Evolutionary conservation across 2,329 filamentous ascomycete species (phyloP).

Genomic region (Xylaria polymorpha): DNA sequence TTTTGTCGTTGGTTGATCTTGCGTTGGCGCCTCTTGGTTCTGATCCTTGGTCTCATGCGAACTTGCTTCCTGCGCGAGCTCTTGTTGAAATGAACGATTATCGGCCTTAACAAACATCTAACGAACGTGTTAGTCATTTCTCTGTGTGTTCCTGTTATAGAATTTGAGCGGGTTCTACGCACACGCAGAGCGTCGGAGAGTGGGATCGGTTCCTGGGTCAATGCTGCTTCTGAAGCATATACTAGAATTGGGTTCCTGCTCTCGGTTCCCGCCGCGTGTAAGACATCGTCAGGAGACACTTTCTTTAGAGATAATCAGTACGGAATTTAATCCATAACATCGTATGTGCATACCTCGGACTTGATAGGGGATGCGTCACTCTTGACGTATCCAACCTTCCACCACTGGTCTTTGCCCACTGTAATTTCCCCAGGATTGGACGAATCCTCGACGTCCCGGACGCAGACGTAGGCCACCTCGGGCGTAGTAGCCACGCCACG

Average conservation of each 20-base stretch:
- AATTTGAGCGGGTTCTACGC: conserved; percentile 28
- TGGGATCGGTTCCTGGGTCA: conserved; percentile 51
- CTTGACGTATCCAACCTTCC: conserved; percentile 61
- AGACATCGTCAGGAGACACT: conserved; percentile 58
- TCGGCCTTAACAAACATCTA: conserved; percentile 63
- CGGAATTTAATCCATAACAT: not conserved
- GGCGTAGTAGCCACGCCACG: conserved; percentile 62
- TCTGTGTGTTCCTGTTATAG: not conserved
- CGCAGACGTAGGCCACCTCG: conserved; percentile 64
- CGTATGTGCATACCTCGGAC: conserved; percentile 58
- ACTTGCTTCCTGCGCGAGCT: conserved; percentile 56
- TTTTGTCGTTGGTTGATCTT: conserved; percentile 22
- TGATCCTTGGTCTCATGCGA: not conserved
- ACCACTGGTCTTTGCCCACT: conserved; percentile 63
- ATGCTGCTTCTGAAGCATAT: conserved; percentile 65
- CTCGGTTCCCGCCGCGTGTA: conserved; percentile 60
- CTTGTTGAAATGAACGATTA: conserved; percentile 63
- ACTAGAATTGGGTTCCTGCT: conserved; percentile 62
- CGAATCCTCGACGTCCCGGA: conserved; percentile 55
- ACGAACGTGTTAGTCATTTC: conserved; percentile 42
- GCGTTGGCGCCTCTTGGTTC: conserved; percentile 38
- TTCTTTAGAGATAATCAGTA: conserved; percentile 54
- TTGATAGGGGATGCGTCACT: conserved; percentile 57
- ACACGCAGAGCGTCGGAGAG: conserved; percentile 56
- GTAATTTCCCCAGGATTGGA: conserved; percentile 56